A percentile compares a stretch with the other conserved stretches of the same genome.
phyloP scores from a whole-genome alignment of 2,329 filamentous ascomycete species.

The Aureobasidium sp. region DNA sequence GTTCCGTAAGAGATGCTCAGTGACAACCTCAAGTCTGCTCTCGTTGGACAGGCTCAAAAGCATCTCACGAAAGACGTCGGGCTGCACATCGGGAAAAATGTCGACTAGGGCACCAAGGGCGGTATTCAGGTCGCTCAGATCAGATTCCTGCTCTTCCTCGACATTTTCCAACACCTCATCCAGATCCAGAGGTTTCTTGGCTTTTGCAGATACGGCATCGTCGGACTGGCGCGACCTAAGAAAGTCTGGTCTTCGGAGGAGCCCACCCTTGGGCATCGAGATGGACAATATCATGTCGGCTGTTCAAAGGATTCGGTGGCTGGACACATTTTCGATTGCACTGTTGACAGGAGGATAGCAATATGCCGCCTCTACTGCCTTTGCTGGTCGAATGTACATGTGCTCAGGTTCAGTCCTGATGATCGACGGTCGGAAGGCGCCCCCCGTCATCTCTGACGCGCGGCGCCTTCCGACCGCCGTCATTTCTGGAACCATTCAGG shows the following conservation, averaged over 20 bases:
- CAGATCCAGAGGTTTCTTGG: neutral
- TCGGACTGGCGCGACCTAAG: neutral
- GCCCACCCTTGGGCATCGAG: conserved; percentile 9
- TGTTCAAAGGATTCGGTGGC: neutral
- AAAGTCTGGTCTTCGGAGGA: conserved; percentile 9
- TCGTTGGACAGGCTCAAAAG: conserved; percentile 65
- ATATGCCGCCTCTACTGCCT: neutral
- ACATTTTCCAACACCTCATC: neutral
- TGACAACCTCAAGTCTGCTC: conserved; percentile 67
- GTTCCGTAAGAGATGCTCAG: conserved; percentile 67
- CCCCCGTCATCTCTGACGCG: neutral
- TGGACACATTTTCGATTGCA: neutral
- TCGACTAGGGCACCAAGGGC: conserved; percentile 60
- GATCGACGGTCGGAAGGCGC: too few relatives aligned
- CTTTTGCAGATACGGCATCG: neutral
- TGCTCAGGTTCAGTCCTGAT: neutral
- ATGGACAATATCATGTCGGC: conserved; percentile 13
- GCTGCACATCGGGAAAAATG: conserved; percentile 72
- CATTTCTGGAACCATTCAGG: neutral
- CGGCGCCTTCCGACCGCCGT: neutral
- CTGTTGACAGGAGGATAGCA: conserved; percentile 7
- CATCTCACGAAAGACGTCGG: conserved; percentile 78
- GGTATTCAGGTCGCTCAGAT: conserved; percentile 62
- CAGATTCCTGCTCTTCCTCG: conserved; percentile 43
- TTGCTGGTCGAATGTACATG: neutral